These are phyloP conservation scores for Phytophthora brassicae DNA, from an alignment of 352 stramenopile genomes.

Conservation along the genomic window DNA sequence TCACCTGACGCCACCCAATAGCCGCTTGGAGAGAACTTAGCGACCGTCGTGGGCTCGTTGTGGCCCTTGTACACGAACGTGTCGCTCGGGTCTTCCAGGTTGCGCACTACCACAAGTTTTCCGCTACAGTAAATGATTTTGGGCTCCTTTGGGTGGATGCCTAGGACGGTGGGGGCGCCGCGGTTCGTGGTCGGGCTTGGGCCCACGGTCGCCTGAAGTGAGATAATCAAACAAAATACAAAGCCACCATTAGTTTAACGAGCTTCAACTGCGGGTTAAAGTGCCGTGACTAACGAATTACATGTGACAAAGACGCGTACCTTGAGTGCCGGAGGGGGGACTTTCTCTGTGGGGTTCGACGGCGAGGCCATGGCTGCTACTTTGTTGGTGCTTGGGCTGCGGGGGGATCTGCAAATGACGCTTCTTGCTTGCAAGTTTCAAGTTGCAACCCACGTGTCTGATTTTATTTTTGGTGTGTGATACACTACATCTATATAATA, in stretches of 20 bases:
- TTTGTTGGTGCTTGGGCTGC: not conserved
- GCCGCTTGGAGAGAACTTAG: conserved; percentile 94
- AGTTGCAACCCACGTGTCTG: conserved; percentile 11
- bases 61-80: conserved; percentile 96
- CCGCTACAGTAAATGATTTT: conserved; percentile 92
- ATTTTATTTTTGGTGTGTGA: not conserved
- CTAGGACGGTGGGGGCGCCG: conserved; percentile 65
- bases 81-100: conserved; percentile 80
- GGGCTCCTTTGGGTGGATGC: conserved; percentile 82
- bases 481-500: too few species aligned
- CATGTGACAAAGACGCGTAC: not conserved
- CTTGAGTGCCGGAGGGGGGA: conserved; percentile 48
- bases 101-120: conserved; percentile 91
- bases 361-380: conserved; percentile 41
- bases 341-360: conserved; percentile 69
- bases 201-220: conserved; percentile 48
- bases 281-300: not conserved
- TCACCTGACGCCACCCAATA: conserved; percentile 95
- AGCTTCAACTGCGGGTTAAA: not conserved
- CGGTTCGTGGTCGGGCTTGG: conserved; percentile 76
- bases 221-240: not conserved
- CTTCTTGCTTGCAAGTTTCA: too few species aligned
- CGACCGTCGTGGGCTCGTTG: conserved; percentile 89
- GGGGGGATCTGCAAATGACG: conserved; percentile 23
- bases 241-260: too few species aligned